Conservation (phyloP, 768 basidiomycete genomes). For the Pisolithus marmoratus region DNA sequence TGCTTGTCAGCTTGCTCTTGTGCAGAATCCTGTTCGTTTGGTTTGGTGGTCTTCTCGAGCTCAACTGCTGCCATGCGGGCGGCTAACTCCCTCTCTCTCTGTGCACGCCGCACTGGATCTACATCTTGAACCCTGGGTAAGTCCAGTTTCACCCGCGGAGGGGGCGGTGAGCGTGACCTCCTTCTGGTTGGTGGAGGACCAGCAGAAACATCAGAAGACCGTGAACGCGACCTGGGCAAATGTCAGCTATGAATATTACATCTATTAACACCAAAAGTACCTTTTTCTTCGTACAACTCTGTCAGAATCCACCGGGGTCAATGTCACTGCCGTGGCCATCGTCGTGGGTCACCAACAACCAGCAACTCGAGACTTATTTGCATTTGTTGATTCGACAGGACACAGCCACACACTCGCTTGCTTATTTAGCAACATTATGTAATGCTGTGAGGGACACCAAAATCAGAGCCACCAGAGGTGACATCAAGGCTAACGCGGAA, state of each 20-base stretch:
- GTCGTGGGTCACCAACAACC: slow-evolving; percentile 8
- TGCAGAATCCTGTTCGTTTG: slow-evolving; percentile 38
- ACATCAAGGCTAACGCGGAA: too few species aligned
- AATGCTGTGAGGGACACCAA: too few species aligned
- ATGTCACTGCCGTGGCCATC: slow-evolving; percentile 36
- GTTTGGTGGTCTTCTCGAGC: slow-evolving; percentile 55
- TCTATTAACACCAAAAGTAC: slow-evolving; percentile 9
- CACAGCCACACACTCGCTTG: too few species aligned
- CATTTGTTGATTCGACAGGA: too few species aligned
- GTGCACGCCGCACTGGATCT: slow-evolving; percentile 68
- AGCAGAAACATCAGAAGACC: slow-evolving; percentile 28
- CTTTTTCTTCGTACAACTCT: slow-evolving; percentile 43
- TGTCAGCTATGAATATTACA: neutral
- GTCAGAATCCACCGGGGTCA: slow-evolving; percentile 5
- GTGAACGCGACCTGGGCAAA: slow-evolving; percentile 43
- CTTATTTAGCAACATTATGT: too few species aligned
- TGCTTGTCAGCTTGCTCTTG: slow-evolving; percentile 57
- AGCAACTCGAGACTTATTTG: too few species aligned
- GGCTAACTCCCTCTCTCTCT: slow-evolving; percentile 77
- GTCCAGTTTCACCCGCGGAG: slow-evolving; percentile 27
- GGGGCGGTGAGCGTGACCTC: slow-evolving; percentile 36
- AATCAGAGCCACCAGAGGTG: too few species aligned
- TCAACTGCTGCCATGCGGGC: slow-evolving; percentile 64
- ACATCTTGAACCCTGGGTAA: slow-evolving; percentile 58
- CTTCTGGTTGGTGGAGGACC: slow-evolving; percentile 38